Base-by-base conservation (phyloP, 768 basidiomycete genomes). In the Exsudoporus frostii region DNA sequence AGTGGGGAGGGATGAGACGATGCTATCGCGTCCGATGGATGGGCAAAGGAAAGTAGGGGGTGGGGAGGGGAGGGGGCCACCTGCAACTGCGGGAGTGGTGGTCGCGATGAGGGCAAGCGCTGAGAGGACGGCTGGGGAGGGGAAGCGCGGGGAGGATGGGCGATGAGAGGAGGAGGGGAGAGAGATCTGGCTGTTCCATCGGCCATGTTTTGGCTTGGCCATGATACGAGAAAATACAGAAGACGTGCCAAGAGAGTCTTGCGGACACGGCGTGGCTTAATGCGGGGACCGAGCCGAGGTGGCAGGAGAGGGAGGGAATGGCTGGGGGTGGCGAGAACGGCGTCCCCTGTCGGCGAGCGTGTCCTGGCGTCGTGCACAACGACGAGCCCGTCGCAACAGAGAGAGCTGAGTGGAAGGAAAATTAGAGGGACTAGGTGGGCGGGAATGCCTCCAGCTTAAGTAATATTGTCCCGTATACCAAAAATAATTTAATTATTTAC, bases 41-140 rank as follows among this genome's bases (percentile, higher is more conserved):
- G 84, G 86, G 55, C 84, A 87, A 39, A 86, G 76, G 58, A 87
- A 87, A 48, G 75, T 57, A n/a, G 78, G 83, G 1, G 83, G 82
- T 22, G 74, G 19, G 0, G 65, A 60, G 13, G 67, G 60, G 19
- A 74, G 67, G 8, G 84, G 83, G 52, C 74, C 74, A 43, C 75
- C 80, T 61, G 77, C 68, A 37, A 70, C 81, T 4, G 73, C 55
- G 25, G 76, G 62, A n/a, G 78, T 68, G 11, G 79, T 70, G 5
- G 80, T 69, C 7, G 75, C 81, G 56, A 86, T 70, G 62, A 80
- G 71, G 24, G 84, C 83, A 37, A 87, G 76, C 45, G 82, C 66
- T 3, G 83, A 76, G 55, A 86, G 75, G 53, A 84, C 55, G 15
- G 74, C 69, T 0, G 78, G 63, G 36, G 85, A 85, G 25, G 84